phyloP scores from a whole-genome alignment of 2,329 filamentous ascomycete species.

The Pezicula radicicola region DNA sequence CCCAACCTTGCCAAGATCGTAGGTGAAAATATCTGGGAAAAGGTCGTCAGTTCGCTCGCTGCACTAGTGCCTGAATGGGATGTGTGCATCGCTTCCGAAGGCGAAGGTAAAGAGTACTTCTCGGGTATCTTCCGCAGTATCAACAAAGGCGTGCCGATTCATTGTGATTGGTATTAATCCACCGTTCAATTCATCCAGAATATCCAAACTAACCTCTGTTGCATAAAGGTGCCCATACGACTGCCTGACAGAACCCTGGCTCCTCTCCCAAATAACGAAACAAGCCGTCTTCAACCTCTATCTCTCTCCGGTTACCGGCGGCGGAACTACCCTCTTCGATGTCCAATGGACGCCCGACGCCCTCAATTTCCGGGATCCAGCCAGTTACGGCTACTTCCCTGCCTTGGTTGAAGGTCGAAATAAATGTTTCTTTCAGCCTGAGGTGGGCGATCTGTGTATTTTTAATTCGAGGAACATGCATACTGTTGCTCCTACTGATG shows the following conservation, averaged over 20 bases:
- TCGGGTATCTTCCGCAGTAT: constrained; percentile 7
- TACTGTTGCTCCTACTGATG: no score
- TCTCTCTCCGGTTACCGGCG: constrained; percentile 1
- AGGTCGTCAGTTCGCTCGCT: constrained; percentile 1
- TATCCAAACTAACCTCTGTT: no score
- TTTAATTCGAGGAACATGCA: no score
- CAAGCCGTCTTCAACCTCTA: constrained; percentile 10
- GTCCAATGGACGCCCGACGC: constrained; percentile 5
- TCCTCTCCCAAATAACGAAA: constrained; percentile 3
- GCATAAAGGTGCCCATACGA: constrained; percentile 3
- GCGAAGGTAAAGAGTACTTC: constrained; percentile 3
- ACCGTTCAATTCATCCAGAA: no score
- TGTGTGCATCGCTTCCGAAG: constrained; percentile 4
- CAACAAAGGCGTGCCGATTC: constrained; percentile 3
- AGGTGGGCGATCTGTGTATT: no score
- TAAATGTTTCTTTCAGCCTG: no score
- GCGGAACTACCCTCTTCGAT: constrained; percentile 4
- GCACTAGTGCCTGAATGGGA: constrained; percentile 6
- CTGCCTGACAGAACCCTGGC: constrained; percentile 8
- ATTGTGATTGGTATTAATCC: constrained; percentile 2
- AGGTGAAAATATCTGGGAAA: constrained; percentile 1
- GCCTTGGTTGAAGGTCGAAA: no score
- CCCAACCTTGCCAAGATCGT: background rate
- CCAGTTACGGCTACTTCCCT: constrained; percentile 3
- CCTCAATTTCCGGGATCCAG: constrained; percentile 3